Evolutionary conservation across 441 rosid genomes (phyloP).

Genomic region (Erodium trifolium): DNA sequence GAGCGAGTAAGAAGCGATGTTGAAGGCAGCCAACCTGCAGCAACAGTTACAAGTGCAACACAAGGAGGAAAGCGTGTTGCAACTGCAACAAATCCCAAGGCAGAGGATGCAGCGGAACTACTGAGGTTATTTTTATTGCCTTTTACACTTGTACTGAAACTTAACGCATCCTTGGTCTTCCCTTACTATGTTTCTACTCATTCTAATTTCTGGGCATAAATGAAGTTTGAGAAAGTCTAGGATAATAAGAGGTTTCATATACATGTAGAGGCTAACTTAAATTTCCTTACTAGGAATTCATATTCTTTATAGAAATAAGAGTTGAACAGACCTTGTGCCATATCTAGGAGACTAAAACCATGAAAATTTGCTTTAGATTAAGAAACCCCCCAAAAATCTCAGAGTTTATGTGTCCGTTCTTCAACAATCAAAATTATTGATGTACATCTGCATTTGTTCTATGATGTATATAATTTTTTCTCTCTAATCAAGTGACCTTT

Average conservation of each 20-base stretch:
- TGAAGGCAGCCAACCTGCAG: conserved; percentile 40
- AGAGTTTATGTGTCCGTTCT: no score
- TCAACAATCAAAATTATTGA: no score
- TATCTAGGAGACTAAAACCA: no score
- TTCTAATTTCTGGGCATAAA: not conserved
- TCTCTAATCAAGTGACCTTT: not conserved
- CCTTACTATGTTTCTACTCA: not conserved
- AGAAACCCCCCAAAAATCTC: no score
- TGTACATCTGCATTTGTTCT: no score
- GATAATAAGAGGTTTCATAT: no score
- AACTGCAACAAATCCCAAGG: conserved; percentile 6
- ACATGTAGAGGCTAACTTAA: no score
- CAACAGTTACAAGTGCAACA: conserved; percentile 27
- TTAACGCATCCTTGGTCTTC: not conserved
- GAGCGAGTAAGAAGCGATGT: conserved; percentile 86
- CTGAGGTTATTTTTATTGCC: conserved; percentile 37
- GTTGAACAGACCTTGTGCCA: no score
- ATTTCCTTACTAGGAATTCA: no score
- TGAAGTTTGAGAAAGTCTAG: not conserved
- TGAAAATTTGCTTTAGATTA: no score
- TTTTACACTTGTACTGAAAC: not conserved
- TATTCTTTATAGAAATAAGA: no score
- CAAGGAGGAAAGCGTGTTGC: conserved; percentile 45
- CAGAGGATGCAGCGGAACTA: conserved; percentile 53
- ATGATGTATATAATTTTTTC: no score